These are phyloP conservation scores for Solanum pinnatisectum DNA, from an alignment of 257 asterid genomes.

Conservation along the genomic window DNA sequence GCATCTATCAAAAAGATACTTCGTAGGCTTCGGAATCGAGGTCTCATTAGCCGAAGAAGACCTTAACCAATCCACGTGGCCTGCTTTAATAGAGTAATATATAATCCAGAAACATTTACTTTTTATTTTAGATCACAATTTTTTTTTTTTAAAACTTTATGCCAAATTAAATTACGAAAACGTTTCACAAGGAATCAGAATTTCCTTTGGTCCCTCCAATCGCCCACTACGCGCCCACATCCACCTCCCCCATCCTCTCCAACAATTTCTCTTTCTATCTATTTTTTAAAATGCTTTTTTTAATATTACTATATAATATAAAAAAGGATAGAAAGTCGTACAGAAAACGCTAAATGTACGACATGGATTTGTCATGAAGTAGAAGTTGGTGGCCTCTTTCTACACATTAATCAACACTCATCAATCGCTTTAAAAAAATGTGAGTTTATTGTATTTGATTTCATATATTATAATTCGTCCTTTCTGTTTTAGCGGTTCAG, in stretches of 20 bases:
- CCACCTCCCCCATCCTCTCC: background rate
- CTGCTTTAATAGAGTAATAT: too few species aligned
- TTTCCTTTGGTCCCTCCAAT: background rate
- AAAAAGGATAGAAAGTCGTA: background rate
- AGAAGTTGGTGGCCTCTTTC: slow-evolving; percentile 3
- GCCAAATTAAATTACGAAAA: background rate
- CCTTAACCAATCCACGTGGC: too few species aligned
- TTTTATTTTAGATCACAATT: too few species aligned
- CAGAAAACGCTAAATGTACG: background rate
- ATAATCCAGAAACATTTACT: too few species aligned
- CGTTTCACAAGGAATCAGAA: background rate
- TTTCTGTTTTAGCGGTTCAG: background rate
- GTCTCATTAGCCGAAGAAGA: too few species aligned
- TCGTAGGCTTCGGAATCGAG: too few species aligned
- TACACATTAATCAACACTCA: background rate
- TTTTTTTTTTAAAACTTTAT: too few species aligned
- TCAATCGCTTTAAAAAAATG: background rate
- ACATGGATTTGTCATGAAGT: slow-evolving; percentile 4
- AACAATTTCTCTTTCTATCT: background rate
- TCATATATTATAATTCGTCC: background rate
- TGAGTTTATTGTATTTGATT: background rate
- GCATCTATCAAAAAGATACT: too few species aligned
- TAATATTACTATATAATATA: background rate
- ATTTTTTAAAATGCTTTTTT: background rate
- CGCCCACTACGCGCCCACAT: background rate